Evolutionary conservation across 495 filamentous ascomycete species (phyloP).

Genomic region (Friedmanniomyces endolithicus): DNA sequence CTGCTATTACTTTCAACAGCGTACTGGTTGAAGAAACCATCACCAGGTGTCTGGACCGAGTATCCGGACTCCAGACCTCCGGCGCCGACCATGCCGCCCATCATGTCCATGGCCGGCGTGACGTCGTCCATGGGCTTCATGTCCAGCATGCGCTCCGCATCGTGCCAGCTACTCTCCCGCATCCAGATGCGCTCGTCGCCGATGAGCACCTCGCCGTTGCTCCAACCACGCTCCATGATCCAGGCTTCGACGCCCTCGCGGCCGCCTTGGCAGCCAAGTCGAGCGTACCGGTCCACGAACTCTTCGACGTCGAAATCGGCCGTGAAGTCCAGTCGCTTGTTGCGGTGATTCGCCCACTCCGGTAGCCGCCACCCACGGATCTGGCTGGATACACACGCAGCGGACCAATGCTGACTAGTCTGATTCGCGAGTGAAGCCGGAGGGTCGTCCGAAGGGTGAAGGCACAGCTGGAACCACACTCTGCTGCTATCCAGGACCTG

Average conservation of each 20-base stretch:
- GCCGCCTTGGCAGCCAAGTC: slow-evolving; percentile 79
- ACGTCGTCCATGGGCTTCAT: slow-evolving; percentile 53
- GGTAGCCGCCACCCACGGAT: slow-evolving; percentile 83
- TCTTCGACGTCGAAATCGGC: slow-evolving; percentile 93
- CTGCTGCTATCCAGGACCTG: slow-evolving; percentile 62
- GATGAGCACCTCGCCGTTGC: slow-evolving; percentile 88
- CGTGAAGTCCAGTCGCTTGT: slow-evolving; percentile 89
- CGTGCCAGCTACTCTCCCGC: slow-evolving; percentile 90
- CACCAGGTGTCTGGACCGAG: slow-evolving; percentile 42
- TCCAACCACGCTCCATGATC: slow-evolving; percentile 93
- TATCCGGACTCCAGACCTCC: slow-evolving; percentile 49
- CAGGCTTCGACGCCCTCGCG: slow-evolving; percentile 89
- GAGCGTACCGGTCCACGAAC: slow-evolving; percentile 67
- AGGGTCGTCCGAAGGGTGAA: slow-evolving; percentile 82
- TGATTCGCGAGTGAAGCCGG: slow-evolving; percentile 54
- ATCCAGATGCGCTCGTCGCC: slow-evolving; percentile 91
- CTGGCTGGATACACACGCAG: slow-evolving; percentile 81
- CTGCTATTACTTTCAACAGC: slow-evolving; percentile 53
- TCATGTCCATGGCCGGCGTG: slow-evolving; percentile 34
- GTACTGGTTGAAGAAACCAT: slow-evolving; percentile 55
- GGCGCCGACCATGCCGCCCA: slow-evolving; percentile 31
- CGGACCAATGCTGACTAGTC: slow-evolving; percentile 61
- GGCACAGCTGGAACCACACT: slow-evolving; percentile 87
- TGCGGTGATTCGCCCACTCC: slow-evolving; percentile 90
- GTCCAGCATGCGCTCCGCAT: slow-evolving; percentile 92